Base-by-base conservation (phyloP, 1,284 basidiomycete species). In the Apiotrichum siamense region DNA sequence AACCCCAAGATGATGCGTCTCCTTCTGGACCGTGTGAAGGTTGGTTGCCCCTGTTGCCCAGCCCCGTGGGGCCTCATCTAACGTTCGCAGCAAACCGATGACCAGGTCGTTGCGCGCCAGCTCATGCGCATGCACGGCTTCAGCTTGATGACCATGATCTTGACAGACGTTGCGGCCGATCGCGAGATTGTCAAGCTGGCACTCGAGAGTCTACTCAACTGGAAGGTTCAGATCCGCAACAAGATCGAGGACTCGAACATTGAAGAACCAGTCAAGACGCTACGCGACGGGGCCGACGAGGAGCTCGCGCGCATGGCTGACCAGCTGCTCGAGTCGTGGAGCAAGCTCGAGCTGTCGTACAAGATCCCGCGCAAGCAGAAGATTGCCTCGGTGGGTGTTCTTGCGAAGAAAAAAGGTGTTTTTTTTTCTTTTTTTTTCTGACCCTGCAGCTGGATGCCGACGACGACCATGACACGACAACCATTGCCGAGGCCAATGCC, bases 71-170 rank as follows among this genome's bases (percentile, higher is more conserved):
- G n/a, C n/a, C n/a, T n/a, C n/a, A n/a, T 3, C 49, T 54, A 60
- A 44, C 61, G 33, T 17, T 29, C 13, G 67, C n/a, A n/a, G n/a
- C n/a, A n/a, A n/a, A n/a, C n/a, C 92, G 87, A 85, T 94, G 62
- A 94, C 92, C 1, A 83, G 86, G 78, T 81, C 0, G 83, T 90
- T 18, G 79, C 93, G 32, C 81, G 89, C 39, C 83, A 90, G 66
- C 78, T 97, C 47, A 88, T 97, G 82, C 86, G 92, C 26, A 77
- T 97, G 65, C 90, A 96, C 70, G 93, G 92, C 1, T 92, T 96
- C 69, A 88, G 86, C 70, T 77, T 94, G 21, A 92, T 97, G 88
- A 85, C 82, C 42, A 90, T 87, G 66, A 79, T 97, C 39, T 76
- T 97, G 27, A 66, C 65, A 4, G 92, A 97, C 64, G 79, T 91